phyloP scores from a whole-genome alignment of 176 grass and related monocot species.

The Carex littledalei region DNA sequence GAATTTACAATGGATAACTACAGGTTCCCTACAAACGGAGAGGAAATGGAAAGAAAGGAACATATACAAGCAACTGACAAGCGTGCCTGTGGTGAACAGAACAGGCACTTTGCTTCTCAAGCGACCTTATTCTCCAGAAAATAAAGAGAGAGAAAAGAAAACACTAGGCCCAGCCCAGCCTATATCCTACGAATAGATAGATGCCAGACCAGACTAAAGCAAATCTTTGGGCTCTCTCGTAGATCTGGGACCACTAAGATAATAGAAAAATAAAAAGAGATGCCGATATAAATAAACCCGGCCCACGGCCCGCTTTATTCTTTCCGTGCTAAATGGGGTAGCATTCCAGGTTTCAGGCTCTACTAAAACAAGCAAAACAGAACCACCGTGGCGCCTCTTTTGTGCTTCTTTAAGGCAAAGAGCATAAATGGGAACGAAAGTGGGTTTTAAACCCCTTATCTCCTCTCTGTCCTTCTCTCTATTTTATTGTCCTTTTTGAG shows the following conservation, averaged over 20 bases:
- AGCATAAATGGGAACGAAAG: conserved; percentile 40
- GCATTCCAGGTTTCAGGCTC: conserved; percentile 11
- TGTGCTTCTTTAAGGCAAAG: conserved; percentile 44
- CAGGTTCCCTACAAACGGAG: background rate
- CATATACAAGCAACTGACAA: conserved; percentile 3
- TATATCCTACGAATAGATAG: conserved; percentile 5
- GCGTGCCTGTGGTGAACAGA: conserved; percentile 23
- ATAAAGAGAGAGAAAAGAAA: background rate
- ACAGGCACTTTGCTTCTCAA: conserved; percentile 16
- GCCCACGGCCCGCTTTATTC: conserved; percentile 28
- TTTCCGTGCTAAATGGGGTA: conserved; percentile 19
- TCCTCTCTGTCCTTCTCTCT: background rate
- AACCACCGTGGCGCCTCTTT: conserved; percentile 2
- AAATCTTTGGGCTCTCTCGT: background rate
- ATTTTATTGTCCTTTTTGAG: background rate
- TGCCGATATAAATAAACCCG: background rate
- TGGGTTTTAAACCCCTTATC: background rate
- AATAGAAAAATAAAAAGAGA: background rate
- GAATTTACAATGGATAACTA: background rate
- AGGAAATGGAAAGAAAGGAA: background rate
- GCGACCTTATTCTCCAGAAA: conserved; percentile 25
- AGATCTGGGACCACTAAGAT: conserved; percentile 17
- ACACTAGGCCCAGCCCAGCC: conserved; percentile 12
- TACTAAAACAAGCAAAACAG: conserved; percentile 2
- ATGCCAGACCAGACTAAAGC: conserved; percentile 11